Evolutionary conservation across 345 rosid species (phyloP).

Genomic region (Alliaria petiolata): DNA sequence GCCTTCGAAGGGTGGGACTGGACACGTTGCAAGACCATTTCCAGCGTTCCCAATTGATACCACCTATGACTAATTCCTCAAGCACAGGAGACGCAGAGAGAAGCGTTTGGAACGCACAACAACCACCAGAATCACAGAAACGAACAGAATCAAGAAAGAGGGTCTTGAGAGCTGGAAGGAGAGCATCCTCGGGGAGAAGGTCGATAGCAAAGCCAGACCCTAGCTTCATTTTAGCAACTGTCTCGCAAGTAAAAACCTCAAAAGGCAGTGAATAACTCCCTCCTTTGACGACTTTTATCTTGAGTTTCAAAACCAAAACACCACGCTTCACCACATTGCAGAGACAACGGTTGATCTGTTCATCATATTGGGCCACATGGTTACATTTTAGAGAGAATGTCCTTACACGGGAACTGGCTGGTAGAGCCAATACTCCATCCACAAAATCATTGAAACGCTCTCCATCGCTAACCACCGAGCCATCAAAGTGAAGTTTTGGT

Average conservation of each 20-base stretch:
- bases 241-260: not conserved
- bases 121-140: not conserved
- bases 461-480: not conserved
- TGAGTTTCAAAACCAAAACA: not conserved
- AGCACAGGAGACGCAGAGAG: not conserved
- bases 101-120: not conserved
- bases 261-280: not conserved
- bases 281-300: not conserved
- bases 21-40: not conserved
- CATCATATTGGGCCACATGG: not conserved
- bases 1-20: not conserved
- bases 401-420: not conserved
- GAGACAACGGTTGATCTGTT: not conserved
- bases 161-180: not conserved
- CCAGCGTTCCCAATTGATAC: not conserved
- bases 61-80: not conserved
- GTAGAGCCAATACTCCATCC: not conserved
- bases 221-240: not conserved
- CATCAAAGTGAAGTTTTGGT: not conserved
- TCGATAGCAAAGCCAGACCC: not conserved
- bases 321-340: not conserved
- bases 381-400: not conserved
- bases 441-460: not conserved
- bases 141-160: not conserved
- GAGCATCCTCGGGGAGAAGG: not conserved